phyloP scores from a whole-genome alignment of 768 basidiomycete species.

The Tylopilus balloui region DNA sequence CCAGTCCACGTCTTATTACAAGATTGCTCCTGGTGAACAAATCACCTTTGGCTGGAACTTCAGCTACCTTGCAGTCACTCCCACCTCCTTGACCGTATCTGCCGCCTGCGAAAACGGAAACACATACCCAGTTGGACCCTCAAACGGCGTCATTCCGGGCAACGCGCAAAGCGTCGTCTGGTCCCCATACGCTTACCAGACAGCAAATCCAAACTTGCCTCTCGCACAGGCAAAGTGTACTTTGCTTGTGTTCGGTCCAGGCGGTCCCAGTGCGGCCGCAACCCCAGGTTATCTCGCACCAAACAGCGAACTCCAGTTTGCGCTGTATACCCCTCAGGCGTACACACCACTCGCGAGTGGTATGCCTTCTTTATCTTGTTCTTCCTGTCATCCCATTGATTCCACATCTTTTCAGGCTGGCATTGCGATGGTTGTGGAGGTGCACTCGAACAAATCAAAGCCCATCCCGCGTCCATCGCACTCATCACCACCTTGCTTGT shows the following conservation, averaged over 20 bases:
- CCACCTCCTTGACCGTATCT: constrained; percentile 53
- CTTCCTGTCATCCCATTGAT: background rate
- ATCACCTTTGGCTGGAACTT: constrained; percentile 77
- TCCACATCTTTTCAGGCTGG: constrained; percentile 22
- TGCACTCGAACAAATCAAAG: constrained; percentile 28
- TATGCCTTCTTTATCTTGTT: constrained; percentile 6
- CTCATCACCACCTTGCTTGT: constrained; percentile 30
- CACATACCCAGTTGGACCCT: constrained; percentile 63
- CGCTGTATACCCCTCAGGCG: constrained; percentile 54
- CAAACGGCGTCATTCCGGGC: constrained; percentile 50
- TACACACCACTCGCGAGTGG: constrained; percentile 53
- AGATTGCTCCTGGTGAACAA: constrained; percentile 50
- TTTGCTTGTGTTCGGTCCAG: constrained; percentile 50
- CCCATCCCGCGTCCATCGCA: constrained; percentile 32
- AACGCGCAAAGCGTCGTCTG: constrained; percentile 49
- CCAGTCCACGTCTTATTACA: constrained; percentile 60
- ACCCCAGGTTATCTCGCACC: constrained; percentile 51
- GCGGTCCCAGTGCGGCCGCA: constrained; percentile 47
- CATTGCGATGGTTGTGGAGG: constrained; percentile 27
- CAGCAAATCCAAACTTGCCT: constrained; percentile 44
- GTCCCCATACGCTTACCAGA: constrained; percentile 58
- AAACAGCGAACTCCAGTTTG: constrained; percentile 52
- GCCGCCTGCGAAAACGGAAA: constrained; percentile 65
- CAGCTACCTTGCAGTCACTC: constrained; percentile 49
- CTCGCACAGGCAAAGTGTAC: constrained; percentile 60